These are phyloP conservation scores for Nadsonia starkeyi-henricii DNA, from an alignment of 1,139 yeast species.

Conservation along the genomic window DNA sequence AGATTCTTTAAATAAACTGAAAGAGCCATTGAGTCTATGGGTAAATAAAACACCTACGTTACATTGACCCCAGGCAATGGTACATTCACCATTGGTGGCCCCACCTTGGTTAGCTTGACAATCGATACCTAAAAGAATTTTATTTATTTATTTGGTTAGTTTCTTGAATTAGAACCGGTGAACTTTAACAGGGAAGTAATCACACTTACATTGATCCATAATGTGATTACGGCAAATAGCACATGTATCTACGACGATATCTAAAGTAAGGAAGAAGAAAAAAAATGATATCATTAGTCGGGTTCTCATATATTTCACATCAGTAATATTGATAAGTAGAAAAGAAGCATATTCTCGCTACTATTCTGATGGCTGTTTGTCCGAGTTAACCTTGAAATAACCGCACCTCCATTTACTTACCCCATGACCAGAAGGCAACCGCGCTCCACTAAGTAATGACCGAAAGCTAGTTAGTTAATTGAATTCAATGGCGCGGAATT, in stretches of 20 bases:
- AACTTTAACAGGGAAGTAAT: background rate
- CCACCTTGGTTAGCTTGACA: slow-evolving; percentile 76
- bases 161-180: background rate
- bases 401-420: slow-evolving; percentile 25
- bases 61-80: slow-evolving; percentile 96
- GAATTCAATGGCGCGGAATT: background rate
- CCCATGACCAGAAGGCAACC: slow-evolving; percentile 99
- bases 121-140: slow-evolving; percentile 42
- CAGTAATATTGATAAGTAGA: no score
- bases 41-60: slow-evolving; percentile 30
- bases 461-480: background rate
- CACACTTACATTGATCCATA: slow-evolving; percentile 71
- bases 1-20: background rate
- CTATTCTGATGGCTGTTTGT: no score
- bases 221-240: slow-evolving; percentile 96
- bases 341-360: no score
- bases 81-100: slow-evolving; percentile 62
- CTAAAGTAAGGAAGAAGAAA: slow-evolving; percentile 13
- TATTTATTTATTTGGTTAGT: background rate
- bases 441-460: slow-evolving; percentile 64
- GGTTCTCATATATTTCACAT: no score
- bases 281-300: slow-evolving; percentile 1
- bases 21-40: background rate
- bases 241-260: slow-evolving; percentile 88
- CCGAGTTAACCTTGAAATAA: background rate